Base-by-base conservation (phyloP, 306 rosid species). In the Sphenostylis stenocarpa region DNA sequence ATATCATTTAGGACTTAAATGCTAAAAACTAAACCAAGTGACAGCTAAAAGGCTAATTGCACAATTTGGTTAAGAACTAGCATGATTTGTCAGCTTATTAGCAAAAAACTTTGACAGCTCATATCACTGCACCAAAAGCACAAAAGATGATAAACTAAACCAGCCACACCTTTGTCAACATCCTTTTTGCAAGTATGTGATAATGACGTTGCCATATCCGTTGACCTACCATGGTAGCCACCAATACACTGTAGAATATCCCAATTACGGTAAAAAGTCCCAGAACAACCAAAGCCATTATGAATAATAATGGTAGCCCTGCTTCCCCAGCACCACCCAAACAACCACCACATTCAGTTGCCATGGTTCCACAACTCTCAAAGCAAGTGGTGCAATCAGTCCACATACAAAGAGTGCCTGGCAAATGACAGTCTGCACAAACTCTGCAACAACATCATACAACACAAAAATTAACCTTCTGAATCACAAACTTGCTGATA, bases 251-350 rank as follows among this genome's bases (percentile, higher is more conserved):
- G 79, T 95, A 95, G 89, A 95, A 95, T 84, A 95, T 92, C 61
- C 99, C 99, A 79, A 92, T 89, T 65, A 95, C 87, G 9, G 99
- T 95, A 73, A 95, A 95, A 78, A 96, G 95, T 73, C 97, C 98
- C 74, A 92, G 68, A 79, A 91, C 92, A 82, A 96, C 53, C 89
- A 96, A 80, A 70, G 96, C 93, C 97, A 89, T 92, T 74, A 95
- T 89, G 67, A 89, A 91, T 73, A 95, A 72, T 80, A 95, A 70
- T 15, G 99, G 99, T 63, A 92, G 84, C 62, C 97, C 99, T 38
- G 97, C 99, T 88, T 95, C 99, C 79, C 99, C 97, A 53, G 99
- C 97, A 79, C 99, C 99, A 55, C 97, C 97, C 80, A 95, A 80
- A 87, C 99, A 95, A 78, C 98, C 92, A 67, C 97, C 94, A 73